phyloP scores from a whole-genome alignment of 129 eudicot species.

The Lactuca sativa region DNA sequence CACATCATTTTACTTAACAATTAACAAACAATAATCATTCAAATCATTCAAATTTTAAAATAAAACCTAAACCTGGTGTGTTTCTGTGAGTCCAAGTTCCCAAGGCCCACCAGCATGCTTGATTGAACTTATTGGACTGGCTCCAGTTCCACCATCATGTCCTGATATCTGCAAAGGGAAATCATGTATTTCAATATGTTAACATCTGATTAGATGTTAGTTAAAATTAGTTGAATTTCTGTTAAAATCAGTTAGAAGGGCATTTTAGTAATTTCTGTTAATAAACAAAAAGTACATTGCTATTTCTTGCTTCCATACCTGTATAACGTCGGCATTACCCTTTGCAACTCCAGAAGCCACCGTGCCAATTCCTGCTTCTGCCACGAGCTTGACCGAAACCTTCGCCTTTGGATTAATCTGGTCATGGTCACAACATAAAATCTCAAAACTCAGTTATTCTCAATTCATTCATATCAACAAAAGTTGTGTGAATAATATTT shows the following conservation, averaged over 20 bases:
- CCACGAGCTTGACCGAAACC: conserved; percentile 97
- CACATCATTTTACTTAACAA: neutral
- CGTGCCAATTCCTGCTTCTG: conserved; percentile 99
- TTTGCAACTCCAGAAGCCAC: conserved; percentile 99
- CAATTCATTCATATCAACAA: neutral
- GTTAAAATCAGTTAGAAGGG: too few relatives aligned
- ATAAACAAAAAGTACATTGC: too few relatives aligned
- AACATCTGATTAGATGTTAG: too few relatives aligned
- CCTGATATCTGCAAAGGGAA: conserved; percentile 75
- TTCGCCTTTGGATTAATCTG: conserved; percentile 98
- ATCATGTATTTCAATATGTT: too few relatives aligned
- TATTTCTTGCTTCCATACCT: conserved; percentile 44
- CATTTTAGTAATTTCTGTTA: too few relatives aligned
- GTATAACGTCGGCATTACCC: conserved; percentile 98
- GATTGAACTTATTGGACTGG: conserved; percentile 98
- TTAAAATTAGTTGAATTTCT: too few relatives aligned
- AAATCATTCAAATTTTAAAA: conserved; percentile 1
- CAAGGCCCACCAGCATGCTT: conserved; percentile 99
- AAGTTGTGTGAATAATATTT: neutral
- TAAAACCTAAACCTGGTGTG: conserved; percentile 71
- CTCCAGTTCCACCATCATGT: conserved; percentile 99
- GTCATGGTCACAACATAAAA: conserved; percentile 38
- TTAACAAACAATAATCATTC: conserved; percentile 7
- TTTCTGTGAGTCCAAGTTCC: conserved; percentile 98
- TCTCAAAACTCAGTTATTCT: conserved; percentile 9